phyloP scores from a whole-genome alignment of 768 basidiomycete genomes.

The Leccinum arenicola region DNA sequence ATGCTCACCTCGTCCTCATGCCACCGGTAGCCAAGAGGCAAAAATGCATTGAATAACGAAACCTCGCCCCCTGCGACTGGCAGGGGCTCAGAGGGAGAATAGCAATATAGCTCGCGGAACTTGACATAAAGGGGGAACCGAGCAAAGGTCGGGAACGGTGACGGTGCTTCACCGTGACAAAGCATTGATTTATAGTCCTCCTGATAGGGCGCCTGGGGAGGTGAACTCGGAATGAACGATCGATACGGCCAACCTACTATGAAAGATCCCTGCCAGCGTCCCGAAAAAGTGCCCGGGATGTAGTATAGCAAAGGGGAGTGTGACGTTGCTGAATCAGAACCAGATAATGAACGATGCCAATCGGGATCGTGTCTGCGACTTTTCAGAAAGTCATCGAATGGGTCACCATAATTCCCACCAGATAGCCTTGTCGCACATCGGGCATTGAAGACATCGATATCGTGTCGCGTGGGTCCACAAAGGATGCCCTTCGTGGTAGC shows the following conservation, averaged over 20 bases:
- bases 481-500: slow-evolving; percentile 28
- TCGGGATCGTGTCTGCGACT: slow-evolving; percentile 33
- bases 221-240: slow-evolving; percentile 1
- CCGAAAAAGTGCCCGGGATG: slow-evolving; percentile 42
- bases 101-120: slow-evolving; percentile 48
- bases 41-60: slow-evolving; percentile 44
- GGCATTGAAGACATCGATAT: slow-evolving; percentile 41
- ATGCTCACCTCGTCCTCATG: slow-evolving; percentile 29
- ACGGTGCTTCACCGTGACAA: slow-evolving; percentile 32
- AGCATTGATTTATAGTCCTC: slow-evolving; percentile 40
- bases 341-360: slow-evolving; percentile 23
- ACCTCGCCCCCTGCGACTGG: slow-evolving; percentile 35
- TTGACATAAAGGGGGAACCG: slow-evolving; percentile 48
- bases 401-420: slow-evolving; percentile 16
- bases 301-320: slow-evolving; percentile 29
- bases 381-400: slow-evolving; percentile 20
- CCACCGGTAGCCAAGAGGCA: slow-evolving; percentile 40
- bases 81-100: slow-evolving; percentile 31
- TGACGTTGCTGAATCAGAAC: not conserved
- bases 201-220: slow-evolving; percentile 37
- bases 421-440: slow-evolving; percentile 43
- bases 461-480: slow-evolving; percentile 45
- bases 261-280: slow-evolving; percentile 49
- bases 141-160: slow-evolving; percentile 33
- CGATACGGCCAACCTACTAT: slow-evolving; percentile 35